These are phyloP conservation scores for Prunus fruticosa DNA, from an alignment of 306 rosid species.

Conservation along the genomic window DNA sequence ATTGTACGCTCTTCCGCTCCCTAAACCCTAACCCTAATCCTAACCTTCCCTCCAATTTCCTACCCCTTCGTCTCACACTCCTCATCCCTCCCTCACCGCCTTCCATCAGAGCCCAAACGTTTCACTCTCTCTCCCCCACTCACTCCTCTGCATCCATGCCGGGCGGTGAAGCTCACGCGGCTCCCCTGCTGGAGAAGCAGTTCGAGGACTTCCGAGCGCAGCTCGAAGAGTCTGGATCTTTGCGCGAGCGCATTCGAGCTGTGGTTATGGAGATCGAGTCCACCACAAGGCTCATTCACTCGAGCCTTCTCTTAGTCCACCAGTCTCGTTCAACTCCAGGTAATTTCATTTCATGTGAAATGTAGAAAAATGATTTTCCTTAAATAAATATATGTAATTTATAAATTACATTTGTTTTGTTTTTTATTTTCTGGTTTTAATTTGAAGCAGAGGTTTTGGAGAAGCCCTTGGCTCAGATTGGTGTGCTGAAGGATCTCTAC, in stretches of 20 bases:
- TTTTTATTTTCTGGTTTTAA: not conserved
- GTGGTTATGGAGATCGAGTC: conserved; percentile 83
- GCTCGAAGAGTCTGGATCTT: conserved; percentile 62
- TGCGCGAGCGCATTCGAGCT: conserved; percentile 74
- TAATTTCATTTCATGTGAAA: conserved; percentile 9
- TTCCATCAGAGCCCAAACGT: conserved; percentile 15
- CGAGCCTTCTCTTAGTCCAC: conserved; percentile 77
- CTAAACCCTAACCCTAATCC: conserved; percentile 48
- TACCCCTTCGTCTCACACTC: conserved; percentile 9
- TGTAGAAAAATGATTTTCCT: too few relatives aligned
- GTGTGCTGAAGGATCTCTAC: conserved; percentile 67
- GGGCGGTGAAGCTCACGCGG: conserved; percentile 34
- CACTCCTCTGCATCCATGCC: conserved; percentile 46
- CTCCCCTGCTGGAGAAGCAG: conserved; percentile 62
- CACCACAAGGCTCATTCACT: conserved; percentile 61
- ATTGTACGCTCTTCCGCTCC: conserved; percentile 31
- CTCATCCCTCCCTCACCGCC: conserved; percentile 11
- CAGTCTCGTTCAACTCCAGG: conserved; percentile 85
- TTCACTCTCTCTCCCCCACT: conserved; percentile 18
- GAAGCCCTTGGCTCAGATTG: conserved; percentile 67
- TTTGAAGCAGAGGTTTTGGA: conserved; percentile 59
- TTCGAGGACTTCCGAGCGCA: conserved; percentile 66
- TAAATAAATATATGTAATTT: not conserved
- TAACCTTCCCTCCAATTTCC: not conserved
- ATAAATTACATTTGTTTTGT: not conserved